phyloP scores from a whole-genome alignment of 495 filamentous ascomycete genomes.

The Hypoxylon fuscum region DNA sequence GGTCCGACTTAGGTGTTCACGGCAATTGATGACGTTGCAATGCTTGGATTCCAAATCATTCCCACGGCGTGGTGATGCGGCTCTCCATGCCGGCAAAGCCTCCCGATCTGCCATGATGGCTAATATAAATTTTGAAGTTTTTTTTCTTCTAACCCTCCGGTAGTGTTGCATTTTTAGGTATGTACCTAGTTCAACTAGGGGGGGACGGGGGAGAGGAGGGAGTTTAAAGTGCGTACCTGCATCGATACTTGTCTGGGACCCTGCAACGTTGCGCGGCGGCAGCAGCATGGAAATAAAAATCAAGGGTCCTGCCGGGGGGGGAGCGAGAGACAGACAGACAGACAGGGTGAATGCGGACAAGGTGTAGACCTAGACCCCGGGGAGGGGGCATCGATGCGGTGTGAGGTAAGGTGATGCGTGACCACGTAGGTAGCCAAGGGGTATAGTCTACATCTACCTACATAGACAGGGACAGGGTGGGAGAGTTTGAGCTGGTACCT shows the following conservation, averaged over 20 bases:
- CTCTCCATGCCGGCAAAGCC: constrained; percentile 17
- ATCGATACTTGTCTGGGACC: constrained; percentile 1
- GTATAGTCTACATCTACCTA: too few relatives aligned
- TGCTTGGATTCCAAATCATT: constrained; percentile 11
- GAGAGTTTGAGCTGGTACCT: too few relatives aligned
- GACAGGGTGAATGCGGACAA: too few relatives aligned
- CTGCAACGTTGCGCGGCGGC: constrained; percentile 6
- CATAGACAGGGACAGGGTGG: too few relatives aligned
- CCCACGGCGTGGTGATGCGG: neutral
- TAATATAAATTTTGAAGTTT: constrained; percentile 29
- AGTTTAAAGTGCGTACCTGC: constrained; percentile 19
- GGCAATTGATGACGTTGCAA: constrained; percentile 24
- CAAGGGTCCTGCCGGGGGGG: neutral
- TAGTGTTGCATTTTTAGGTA: neutral
- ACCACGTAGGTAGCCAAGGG: too few relatives aligned
- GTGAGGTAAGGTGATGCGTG: too few relatives aligned
- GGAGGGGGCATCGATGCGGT: too few relatives aligned
- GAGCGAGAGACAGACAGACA: neutral
- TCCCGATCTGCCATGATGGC: constrained; percentile 32
- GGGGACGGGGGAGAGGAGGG: neutral
- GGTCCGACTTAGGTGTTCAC: neutral
- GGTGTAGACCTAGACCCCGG: too few relatives aligned
- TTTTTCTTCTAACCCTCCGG: neutral
- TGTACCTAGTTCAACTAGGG: neutral
- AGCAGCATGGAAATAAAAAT: too few relatives aligned